Evolutionary conservation across 805 yeast genomes (phyloP).

Genomic region (Komagataella pastoris): DNA sequence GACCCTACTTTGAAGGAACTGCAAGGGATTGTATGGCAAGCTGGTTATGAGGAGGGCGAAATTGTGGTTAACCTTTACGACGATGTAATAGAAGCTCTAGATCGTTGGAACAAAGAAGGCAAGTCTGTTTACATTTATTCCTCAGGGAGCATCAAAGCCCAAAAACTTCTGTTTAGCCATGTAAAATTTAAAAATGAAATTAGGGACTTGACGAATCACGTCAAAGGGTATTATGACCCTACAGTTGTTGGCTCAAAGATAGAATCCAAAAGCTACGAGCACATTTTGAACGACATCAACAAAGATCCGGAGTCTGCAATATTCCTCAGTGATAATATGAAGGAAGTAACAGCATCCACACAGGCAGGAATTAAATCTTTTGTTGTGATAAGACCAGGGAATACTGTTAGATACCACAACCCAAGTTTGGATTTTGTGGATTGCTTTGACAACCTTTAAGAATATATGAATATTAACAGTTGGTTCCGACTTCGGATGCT

Average conservation of each 20-base stretch:
- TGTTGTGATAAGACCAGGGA: conserved; percentile 67
- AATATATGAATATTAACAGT: too few relatives aligned
- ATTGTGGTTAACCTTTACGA: conserved; percentile 63
- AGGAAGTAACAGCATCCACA: conserved; percentile 67
- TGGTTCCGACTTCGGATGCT: neutral
- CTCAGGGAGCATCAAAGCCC: conserved; percentile 84
- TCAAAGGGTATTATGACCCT: conserved; percentile 74
- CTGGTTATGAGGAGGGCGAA: conserved; percentile 68
- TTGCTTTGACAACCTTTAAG: neutral
- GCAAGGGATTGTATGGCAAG: conserved; percentile 76
- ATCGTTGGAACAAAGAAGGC: conserved; percentile 20
- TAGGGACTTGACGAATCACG: conserved; percentile 34
- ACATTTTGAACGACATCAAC: conserved; percentile 31
- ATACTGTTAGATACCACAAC: conserved; percentile 26
- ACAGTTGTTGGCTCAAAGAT: conserved; percentile 68
- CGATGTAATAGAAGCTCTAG: conserved; percentile 55
- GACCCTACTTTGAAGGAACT: conserved; percentile 64
- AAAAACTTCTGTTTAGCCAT: conserved; percentile 59
- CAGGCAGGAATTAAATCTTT: conserved; percentile 45
- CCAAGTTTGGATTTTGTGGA: neutral
- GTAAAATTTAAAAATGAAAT: conserved; percentile 25
- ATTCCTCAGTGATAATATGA: conserved; percentile 71
- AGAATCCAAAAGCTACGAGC: conserved; percentile 40
- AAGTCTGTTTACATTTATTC: conserved; percentile 60
- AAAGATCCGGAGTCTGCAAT: conserved; percentile 21